phyloP scores from a whole-genome alignment of 371 early-diverging fungal genomes.

The Mucor plumbeus region DNA sequence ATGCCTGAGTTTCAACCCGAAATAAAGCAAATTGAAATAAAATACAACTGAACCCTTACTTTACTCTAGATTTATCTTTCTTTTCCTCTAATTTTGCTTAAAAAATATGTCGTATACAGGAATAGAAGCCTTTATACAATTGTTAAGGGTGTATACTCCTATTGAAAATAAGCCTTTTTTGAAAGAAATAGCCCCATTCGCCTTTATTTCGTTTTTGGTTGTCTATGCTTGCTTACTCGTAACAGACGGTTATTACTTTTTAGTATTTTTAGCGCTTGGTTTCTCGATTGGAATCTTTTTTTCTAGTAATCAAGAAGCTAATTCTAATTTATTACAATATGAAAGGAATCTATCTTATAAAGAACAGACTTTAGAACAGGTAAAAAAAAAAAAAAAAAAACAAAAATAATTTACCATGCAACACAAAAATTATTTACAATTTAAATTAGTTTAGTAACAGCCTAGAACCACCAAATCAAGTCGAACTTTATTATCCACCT shows the following conservation, averaged over 20 bases:
- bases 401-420: not conserved
- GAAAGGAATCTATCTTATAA: slow-evolving; percentile 5
- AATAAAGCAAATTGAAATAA: not conserved
- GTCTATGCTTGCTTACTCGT: slow-evolving; percentile 35
- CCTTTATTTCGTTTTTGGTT: not conserved
- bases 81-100: not conserved
- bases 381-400: not conserved
- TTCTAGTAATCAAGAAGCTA: slow-evolving; percentile 14
- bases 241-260: slow-evolving; percentile 38
- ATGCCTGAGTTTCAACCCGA: slow-evolving; percentile 4
- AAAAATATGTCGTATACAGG: slow-evolving; percentile 1
- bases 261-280: slow-evolving; percentile 32
- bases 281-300: slow-evolving; percentile 32
- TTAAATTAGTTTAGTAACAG: slow-evolving; percentile 16
- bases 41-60: slow-evolving; percentile 7
- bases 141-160: not conserved
- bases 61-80: slow-evolving; percentile 1
- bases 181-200: slow-evolving; percentile 1
- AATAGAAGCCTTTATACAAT: not conserved
- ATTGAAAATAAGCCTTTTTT: not conserved
- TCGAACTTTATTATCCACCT: slow-evolving; percentile 41
- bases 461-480: slow-evolving; percentile 15
- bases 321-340: not conserved
- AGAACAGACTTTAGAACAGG: slow-evolving; percentile 9
- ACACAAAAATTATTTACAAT: not conserved